A percentile compares a stretch with the other conserved stretches of the same genome.
Evolutionary conservation across 139 green algal genomes (phyloP).

Genomic region (Chlorella sp.): DNA sequence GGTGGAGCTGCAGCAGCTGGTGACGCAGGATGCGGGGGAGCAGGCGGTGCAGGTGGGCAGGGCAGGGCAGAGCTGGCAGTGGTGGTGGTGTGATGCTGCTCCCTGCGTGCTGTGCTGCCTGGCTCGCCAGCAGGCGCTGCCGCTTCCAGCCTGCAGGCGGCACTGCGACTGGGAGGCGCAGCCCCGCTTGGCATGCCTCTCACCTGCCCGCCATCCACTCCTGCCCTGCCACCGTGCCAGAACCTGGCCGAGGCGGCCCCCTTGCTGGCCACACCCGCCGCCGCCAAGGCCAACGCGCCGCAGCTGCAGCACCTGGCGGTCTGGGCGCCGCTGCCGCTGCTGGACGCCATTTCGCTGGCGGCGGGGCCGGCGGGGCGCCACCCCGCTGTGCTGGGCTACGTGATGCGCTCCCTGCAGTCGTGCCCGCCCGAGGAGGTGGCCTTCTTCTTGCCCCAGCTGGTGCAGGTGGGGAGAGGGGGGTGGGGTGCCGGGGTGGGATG

Average conservation of each 20-base stretch:
- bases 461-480: slow-evolving; percentile 63
- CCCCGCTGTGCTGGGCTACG: slow-evolving; percentile 45
- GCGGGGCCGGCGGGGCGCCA: slow-evolving; percentile 41
- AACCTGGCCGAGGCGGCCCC: slow-evolving; percentile 57
- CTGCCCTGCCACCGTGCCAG: slow-evolving; percentile 29
- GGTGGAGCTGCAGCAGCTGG: slow-evolving; percentile 50
- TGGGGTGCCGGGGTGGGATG: background rate
- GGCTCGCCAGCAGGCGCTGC: no score
- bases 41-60: slow-evolving; percentile 17
- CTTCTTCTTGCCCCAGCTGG: slow-evolving; percentile 95
- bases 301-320: slow-evolving; percentile 50
- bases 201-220: background rate
- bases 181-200: background rate
- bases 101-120: no score
- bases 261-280: slow-evolving; percentile 58
- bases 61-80: background rate
- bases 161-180: background rate
- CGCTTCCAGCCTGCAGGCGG: no score
- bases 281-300: slow-evolving; percentile 33
- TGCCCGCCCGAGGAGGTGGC: slow-evolving; percentile 62
- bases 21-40: slow-evolving; percentile 47
- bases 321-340: slow-evolving; percentile 59
- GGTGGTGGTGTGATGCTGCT: no score
- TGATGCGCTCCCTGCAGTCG: slow-evolving; percentile 48
- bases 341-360: slow-evolving; percentile 76